Conservation (phyloP, 345 rosid species). For the Abelmoschus esculentus region DNA sequence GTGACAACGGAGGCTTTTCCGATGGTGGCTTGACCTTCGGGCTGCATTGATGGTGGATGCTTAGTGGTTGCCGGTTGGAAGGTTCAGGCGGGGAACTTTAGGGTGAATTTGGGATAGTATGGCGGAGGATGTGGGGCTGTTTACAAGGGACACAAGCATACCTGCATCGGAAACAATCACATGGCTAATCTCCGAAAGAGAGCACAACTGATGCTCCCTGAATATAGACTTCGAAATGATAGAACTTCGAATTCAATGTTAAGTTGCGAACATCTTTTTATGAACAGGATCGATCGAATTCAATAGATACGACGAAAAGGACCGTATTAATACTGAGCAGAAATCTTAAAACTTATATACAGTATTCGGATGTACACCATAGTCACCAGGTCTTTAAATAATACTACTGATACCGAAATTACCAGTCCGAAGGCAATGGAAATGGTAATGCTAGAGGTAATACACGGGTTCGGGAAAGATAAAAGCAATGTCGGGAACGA, state of each 20-base stretch:
- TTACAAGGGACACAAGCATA: too few relatives aligned
- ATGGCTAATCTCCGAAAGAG: too few relatives aligned
- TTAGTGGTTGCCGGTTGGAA: not conserved
- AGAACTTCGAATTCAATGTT: too few relatives aligned
- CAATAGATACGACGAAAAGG: not conserved
- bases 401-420: slow-evolving; percentile 1
- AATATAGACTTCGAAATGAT: too few relatives aligned
- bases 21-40: too few relatives aligned
- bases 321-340: not conserved
- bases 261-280: not conserved
- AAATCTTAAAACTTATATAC: slow-evolving; percentile 22
- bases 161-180: too few relatives aligned
- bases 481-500: not conserved
- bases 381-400: slow-evolving; percentile 12
- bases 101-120: too few relatives aligned
- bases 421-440: not conserved
- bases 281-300: not conserved
- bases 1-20: too few relatives aligned
- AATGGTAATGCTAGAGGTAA: not conserved
- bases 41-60: not conserved
- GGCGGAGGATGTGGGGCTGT: too few relatives aligned
- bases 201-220: too few relatives aligned
- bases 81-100: not conserved
- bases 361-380: slow-evolving; percentile 26
- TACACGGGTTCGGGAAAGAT: not conserved